phyloP scores from a whole-genome alignment of 495 filamentous ascomycete genomes.

The Aspergillus indologenus region DNA sequence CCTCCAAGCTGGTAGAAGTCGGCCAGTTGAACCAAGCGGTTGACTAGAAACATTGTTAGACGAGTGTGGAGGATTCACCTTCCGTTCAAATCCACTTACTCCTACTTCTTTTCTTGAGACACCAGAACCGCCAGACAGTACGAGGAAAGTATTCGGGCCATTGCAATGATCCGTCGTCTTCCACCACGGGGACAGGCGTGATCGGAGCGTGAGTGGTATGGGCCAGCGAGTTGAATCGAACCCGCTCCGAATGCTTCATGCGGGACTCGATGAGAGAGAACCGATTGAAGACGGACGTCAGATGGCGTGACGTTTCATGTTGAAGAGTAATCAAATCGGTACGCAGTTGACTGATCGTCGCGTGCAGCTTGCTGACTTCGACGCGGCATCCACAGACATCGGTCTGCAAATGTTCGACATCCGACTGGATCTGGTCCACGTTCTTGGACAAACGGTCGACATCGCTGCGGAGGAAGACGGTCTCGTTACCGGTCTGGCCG shows the following conservation, averaged over 20 bases:
- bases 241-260: conserved; percentile 33
- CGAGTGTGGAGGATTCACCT: not conserved
- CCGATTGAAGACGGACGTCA: conserved; percentile 26
- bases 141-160: conserved; percentile 41
- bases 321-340: conserved; percentile 36
- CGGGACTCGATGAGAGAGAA: conserved; percentile 26
- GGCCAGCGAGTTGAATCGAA: conserved; percentile 43
- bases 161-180: conserved; percentile 33
- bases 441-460: conserved; percentile 41
- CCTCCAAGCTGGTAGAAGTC: conserved; percentile 43
- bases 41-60: conserved; percentile 29
- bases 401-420: conserved; percentile 32
- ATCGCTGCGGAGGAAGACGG: conserved; percentile 37
- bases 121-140: conserved; percentile 45
- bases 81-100: conserved; percentile 27
- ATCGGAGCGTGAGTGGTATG: conserved; percentile 38
- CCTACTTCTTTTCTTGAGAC: conserved; percentile 42
- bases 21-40: conserved; percentile 40
- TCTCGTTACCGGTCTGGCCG: conserved; percentile 36
- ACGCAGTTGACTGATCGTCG: conserved; percentile 35
- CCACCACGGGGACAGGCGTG: conserved; percentile 35
- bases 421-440: conserved; percentile 36
- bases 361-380: conserved; percentile 40
- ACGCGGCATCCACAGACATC: conserved; percentile 36
- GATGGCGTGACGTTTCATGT: conserved; percentile 33